Conservation (phyloP, 148 eudicot genomes). For the Chenopodium suecicum region DNA sequence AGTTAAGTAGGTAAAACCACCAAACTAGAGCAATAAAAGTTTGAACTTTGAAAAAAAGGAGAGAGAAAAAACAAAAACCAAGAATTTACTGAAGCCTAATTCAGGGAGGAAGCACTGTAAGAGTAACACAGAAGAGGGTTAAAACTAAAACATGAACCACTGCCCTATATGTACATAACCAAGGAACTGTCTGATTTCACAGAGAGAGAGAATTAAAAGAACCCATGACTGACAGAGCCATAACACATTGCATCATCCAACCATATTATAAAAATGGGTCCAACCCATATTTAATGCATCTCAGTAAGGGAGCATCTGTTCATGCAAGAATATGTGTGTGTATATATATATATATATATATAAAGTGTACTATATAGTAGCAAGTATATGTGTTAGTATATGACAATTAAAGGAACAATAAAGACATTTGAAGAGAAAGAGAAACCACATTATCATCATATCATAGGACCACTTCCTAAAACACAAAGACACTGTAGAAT, state of each 20-base stretch:
- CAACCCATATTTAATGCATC: slow-evolving; percentile 25
- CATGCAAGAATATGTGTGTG: slow-evolving; percentile 19
- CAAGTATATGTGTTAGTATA: neutral
- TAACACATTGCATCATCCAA: slow-evolving; percentile 29
- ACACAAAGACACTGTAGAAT: slow-evolving; percentile 50
- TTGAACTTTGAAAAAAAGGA: too few species aligned
- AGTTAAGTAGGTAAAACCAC: neutral
- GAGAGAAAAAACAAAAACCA: neutral
- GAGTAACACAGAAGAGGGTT: slow-evolving; percentile 19
- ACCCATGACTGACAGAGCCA: slow-evolving; percentile 18
- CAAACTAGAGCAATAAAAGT: slow-evolving; percentile 12
- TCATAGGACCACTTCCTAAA: slow-evolving; percentile 47
- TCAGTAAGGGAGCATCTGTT: slow-evolving; percentile 22
- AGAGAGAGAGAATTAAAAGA: slow-evolving; percentile 21
- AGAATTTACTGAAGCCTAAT: slow-evolving; percentile 10
- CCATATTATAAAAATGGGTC: slow-evolving; percentile 25
- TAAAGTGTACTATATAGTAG: neutral
- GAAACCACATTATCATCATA: slow-evolving; percentile 19
- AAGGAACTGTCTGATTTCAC: slow-evolving; percentile 31
- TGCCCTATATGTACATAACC: slow-evolving; percentile 36
- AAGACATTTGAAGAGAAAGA: slow-evolving; percentile 21
- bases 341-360: slow-evolving; percentile 3
- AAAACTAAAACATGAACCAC: slow-evolving; percentile 25
- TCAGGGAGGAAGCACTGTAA: slow-evolving; percentile 13
- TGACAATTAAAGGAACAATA: slow-evolving; percentile 26